These are phyloP conservation scores for Ilex asprella DNA, from an alignment of 257 asterid genomes.

Conservation along the genomic window DNA sequence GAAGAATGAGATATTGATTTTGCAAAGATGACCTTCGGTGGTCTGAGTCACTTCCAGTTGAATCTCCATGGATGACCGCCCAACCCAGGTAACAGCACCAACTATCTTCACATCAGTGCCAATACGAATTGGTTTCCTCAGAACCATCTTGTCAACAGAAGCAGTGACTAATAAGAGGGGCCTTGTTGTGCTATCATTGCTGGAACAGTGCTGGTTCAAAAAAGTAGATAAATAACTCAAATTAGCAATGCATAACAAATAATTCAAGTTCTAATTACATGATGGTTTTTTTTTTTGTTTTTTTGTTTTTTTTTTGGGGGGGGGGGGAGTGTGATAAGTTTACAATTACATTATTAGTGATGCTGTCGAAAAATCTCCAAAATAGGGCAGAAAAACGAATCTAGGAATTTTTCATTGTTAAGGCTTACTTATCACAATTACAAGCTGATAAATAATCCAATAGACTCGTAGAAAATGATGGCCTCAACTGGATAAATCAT, in stretches of 20 bases:
- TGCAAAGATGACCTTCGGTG: too few relatives aligned
- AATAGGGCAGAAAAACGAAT: too few relatives aligned
- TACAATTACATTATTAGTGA: background rate
- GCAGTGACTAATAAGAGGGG: slow-evolving; percentile 87
- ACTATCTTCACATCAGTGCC: slow-evolving; percentile 66
- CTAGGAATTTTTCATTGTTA: too few relatives aligned
- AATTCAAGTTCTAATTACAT: too few relatives aligned
- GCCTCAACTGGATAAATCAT: too few relatives aligned
- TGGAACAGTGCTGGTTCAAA: slow-evolving; percentile 66
- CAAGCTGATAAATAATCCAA: too few relatives aligned
- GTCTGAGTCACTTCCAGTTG: slow-evolving; percentile 79
- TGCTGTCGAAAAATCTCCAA: background rate
- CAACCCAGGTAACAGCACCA: slow-evolving; percentile 97
- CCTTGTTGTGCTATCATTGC: slow-evolving; percentile 76
- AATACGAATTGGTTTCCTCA: slow-evolving; percentile 77
- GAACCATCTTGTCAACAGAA: slow-evolving; percentile 89
- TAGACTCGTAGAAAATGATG: too few relatives aligned
- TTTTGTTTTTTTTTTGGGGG: too few relatives aligned
- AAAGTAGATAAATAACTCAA: background rate
- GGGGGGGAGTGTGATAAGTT: background rate
- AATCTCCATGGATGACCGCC: slow-evolving; percentile 88
- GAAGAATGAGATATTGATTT: too few relatives aligned
- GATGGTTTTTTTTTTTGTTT: too few relatives aligned
- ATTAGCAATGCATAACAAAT: too few relatives aligned
- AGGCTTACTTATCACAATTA: too few relatives aligned